Base-by-base conservation (phyloP, 2,329 filamentous ascomycete genomes). In the Myriangium duriaei region DNA sequence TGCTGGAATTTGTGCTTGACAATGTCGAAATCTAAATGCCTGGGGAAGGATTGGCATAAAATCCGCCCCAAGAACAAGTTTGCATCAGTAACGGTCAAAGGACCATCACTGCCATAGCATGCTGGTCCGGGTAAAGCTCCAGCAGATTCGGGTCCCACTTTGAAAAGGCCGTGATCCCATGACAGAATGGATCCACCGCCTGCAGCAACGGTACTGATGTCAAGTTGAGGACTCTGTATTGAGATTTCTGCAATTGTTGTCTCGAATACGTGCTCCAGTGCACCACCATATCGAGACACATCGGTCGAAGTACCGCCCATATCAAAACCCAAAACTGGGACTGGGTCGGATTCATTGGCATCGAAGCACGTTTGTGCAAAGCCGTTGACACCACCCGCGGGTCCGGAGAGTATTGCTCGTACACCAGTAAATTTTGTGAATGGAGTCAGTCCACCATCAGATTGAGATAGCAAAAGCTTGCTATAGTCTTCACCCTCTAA, bases 161-260 rank as follows among this genome's bases (percentile, higher is more conserved):
- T 32, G 36, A 51, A 50, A 11, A 51, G 41, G 3, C 50, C 49
- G 34, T 53, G 53, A n/a, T 41, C 40, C 15, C 43, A 50, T 1
- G 45, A 45, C 5, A 55, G 40, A 4, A 67, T 64, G 1, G 61
- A 65, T 5, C 67, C 67, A 26, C 67, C 67, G 3, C 64, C 64
- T 12, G 65, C 65, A 5, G 64, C 64, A 1, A 56, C 52, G 9
- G 54, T 58, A 4, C 50, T 43, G 6, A 58, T 53, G 15, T 57
- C 49, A 3, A 59, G 48, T 42, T 55, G 52, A 2, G 55, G 53
- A 0, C 47, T 46, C 10, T 53, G 48, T 7, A 58, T 51, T 2
- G 45, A 50, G 2, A 51, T 44, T 19, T 52, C 55, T 5, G 54
- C 53, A 11, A 51, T 58, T 11, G 46, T 55, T 0, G 52, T 54